phyloP scores from a whole-genome alignment of 768 basidiomycete genomes.

The Leccinum pellstonianum region DNA sequence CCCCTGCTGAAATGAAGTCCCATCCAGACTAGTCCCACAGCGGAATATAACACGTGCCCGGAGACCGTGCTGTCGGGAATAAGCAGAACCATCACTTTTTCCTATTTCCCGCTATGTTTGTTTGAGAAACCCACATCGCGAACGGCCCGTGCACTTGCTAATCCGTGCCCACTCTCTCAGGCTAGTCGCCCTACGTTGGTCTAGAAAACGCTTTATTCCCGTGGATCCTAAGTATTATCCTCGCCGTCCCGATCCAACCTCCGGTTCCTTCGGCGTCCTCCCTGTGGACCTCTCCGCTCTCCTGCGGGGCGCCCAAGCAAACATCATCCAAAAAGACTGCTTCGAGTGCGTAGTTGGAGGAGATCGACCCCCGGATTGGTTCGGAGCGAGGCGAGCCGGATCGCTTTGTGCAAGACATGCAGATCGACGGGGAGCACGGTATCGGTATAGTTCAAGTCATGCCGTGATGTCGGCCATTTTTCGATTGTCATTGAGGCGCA shows the following conservation, averaged over 20 bases:
- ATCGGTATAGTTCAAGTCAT: not conserved
- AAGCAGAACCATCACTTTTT: slow-evolving; percentile 21
- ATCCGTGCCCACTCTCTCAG: too few relatives aligned
- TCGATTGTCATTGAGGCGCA: not conserved
- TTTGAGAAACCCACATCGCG: slow-evolving; percentile 23
- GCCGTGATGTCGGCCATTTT: not conserved
- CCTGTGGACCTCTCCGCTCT: not conserved
- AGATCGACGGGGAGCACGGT: not conserved
- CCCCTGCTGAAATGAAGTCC: not conserved
- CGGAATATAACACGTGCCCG: slow-evolving; percentile 22
- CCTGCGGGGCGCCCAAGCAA: slow-evolving; percentile 5
- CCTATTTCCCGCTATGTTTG: not conserved
- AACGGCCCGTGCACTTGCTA: too few relatives aligned
- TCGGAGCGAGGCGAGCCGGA: slow-evolving; percentile 24
- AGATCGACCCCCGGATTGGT: slow-evolving; percentile 21
- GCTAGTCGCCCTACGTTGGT: too few relatives aligned
- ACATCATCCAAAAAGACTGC: slow-evolving; percentile 17
- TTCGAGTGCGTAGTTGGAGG: slow-evolving; percentile 25
- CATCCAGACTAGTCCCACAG: not conserved
- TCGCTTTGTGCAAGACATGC: slow-evolving; percentile 9
- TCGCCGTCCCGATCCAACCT: slow-evolving; percentile 25
- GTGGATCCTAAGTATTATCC: slow-evolving; percentile 13
- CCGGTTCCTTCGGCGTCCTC: not conserved
- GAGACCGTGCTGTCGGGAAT: slow-evolving; percentile 14
- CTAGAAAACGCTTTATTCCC: not conserved